These are phyloP conservation scores for Barnettozyma californica DNA, from an alignment of 805 yeast genomes.

Conservation along the genomic window DNA sequence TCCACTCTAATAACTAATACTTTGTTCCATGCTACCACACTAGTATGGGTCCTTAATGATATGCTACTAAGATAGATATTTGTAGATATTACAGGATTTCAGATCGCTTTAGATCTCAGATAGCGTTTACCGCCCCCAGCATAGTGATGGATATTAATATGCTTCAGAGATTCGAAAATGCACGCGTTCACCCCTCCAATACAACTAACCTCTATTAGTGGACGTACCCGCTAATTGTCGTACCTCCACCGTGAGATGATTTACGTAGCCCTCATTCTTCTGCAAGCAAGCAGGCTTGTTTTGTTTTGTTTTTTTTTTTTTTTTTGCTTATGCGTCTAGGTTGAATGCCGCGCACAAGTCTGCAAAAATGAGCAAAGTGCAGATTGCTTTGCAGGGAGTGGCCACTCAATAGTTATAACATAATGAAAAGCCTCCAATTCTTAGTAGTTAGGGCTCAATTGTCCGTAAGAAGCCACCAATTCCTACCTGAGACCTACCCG, in stretches of 20 bases:
- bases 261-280: background rate
- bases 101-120: too few species aligned
- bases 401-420: background rate
- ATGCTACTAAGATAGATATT: background rate
- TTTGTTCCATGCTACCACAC: background rate
- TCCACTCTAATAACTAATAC: background rate
- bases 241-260: background rate
- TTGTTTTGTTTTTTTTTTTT: background rate
- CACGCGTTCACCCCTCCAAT: background rate
- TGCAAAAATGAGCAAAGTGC: background rate
- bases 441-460: too few species aligned
- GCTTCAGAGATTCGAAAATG: too few species aligned
- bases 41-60: background rate
- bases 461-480: too few species aligned
- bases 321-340: background rate
- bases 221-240: too few species aligned
- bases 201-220: too few species aligned
- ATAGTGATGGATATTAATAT: too few species aligned
- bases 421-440: too few species aligned
- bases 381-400: background rate
- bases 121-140: too few species aligned
- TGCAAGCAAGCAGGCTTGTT: background rate
- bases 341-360: background rate
- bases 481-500: too few species aligned
- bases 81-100: background rate